Evolutionary conservation across 805 yeast genomes (phyloP).

Genomic region (Yarrowia osloensis): DNA sequence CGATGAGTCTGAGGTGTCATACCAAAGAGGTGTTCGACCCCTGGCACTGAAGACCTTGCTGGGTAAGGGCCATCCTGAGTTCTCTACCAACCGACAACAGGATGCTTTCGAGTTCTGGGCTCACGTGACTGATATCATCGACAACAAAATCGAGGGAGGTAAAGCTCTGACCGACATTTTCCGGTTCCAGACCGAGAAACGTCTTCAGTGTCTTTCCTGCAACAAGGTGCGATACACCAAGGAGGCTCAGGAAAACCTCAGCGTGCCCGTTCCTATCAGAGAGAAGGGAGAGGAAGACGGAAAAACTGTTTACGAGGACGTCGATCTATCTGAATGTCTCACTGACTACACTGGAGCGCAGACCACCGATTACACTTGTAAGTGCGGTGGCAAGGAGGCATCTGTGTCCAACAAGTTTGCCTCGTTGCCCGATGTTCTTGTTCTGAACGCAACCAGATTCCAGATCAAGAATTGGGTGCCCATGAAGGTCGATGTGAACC

Average conservation of each 20-base stretch:
- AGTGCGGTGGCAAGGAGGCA: conserved; percentile 50
- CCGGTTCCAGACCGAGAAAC: conserved; percentile 65
- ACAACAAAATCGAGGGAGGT: conserved; percentile 31
- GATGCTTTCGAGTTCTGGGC: conserved; percentile 90
- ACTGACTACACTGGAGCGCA: conserved; percentile 51
- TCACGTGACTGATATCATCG: conserved; percentile 65
- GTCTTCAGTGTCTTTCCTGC: conserved; percentile 61
- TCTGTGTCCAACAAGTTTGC: conserved; percentile 53
- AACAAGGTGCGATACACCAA: conserved; percentile 57
- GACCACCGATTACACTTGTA: conserved; percentile 63
- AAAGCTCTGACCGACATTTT: conserved; percentile 56
- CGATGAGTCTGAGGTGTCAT: conserved; percentile 42
- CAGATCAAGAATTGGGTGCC: conserved; percentile 90
- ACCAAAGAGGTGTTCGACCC: conserved; percentile 78
- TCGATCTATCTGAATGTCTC: conserved; percentile 55
- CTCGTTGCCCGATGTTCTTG: conserved; percentile 69
- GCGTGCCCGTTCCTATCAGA: conserved; percentile 56
- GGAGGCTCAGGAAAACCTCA: conserved; percentile 62
- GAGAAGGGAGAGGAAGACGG: conserved; percentile 46
- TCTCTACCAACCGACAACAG: conserved; percentile 84
- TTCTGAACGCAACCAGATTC: conserved; percentile 76
- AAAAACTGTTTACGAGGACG: conserved; percentile 51
- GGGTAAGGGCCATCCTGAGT: conserved; percentile 79
- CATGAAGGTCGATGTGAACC: conserved; percentile 72
- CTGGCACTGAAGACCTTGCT: conserved; percentile 70